Base-by-base conservation (phyloP, 495 filamentous ascomycete genomes). In the Aspergillus steynii region DNA sequence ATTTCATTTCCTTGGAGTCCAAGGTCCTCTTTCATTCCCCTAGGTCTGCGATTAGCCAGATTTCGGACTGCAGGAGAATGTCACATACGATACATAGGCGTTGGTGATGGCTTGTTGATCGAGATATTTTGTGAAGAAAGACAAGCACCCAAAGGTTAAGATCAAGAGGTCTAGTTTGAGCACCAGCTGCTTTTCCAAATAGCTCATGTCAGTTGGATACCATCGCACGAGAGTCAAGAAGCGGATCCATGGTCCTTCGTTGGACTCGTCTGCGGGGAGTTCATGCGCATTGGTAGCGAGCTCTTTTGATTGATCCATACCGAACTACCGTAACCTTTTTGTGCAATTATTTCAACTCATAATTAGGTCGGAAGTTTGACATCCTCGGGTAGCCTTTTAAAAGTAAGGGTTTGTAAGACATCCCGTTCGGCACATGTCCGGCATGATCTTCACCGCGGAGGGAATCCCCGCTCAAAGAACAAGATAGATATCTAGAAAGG, bases 81-180 rank as follows among this genome's bases (percentile, higher is more conserved):
- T 25, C 3, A 70, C 67, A 8, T 65, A 73, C 72, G 67, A 72
- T 5, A 75, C 69, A 60, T 72, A 74, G 45, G 73, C 70, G 32
- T 75, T 74, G 45, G 69, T 74, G 51, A 74, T 68, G 8, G 69
- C 66, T 56, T 72, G 69, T 55, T 71, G 71, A 57, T 73, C 70
- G 1, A 74, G 65, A 53, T 74, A 73, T 46, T 74, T 76, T 31
- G 71, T 73, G 60, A 74, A 76, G 63, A 74, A 76, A 8, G 61
- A 66, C 25, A 66, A 53, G 47, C 67, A 69, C 29, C 61, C 64
- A 53, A 64, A 69, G 5, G 57, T 32, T 1, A 60, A 32, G 32
- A 68, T 62, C n/a, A 61, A 28, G 15, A 66, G 15, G 31, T 66
- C 61, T 5, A 66, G 45, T 32, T 66, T 64, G 42, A 64, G 20